Evolutionary conservation across 1,284 basidiomycete species (phyloP).

Genomic region (Puccinia triticina): DNA sequence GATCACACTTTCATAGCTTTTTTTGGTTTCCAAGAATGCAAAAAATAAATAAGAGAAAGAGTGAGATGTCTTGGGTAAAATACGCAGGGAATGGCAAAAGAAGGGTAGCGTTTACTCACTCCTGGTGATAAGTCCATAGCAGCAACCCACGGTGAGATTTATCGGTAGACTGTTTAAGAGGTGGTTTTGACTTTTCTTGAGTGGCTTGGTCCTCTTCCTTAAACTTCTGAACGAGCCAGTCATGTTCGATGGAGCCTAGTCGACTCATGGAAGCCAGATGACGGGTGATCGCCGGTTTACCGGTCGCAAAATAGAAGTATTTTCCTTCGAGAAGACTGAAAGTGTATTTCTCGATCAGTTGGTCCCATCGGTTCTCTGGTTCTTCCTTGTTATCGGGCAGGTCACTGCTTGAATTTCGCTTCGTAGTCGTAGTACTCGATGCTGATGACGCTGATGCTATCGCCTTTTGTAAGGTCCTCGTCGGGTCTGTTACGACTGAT

Average conservation of each 20-base stretch:
- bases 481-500: conserved; percentile 11
- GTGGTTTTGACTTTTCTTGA: not conserved
- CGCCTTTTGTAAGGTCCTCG: not conserved
- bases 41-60: too few relatives aligned
- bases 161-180: not conserved
- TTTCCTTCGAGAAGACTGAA: conserved; percentile 7
- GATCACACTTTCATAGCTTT: conserved; percentile 42
- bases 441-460: not conserved
- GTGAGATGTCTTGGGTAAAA: not conserved
- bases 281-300: conserved; percentile 23
- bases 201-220: not conserved
- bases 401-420: not conserved
- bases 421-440: not conserved
- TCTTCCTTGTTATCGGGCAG: not conserved
- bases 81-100: not conserved
- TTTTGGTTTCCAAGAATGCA: too few relatives aligned
- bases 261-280: conserved; percentile 29
- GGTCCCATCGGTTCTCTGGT: not conserved
- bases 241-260: conserved; percentile 28
- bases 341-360: conserved; percentile 31
- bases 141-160: conserved; percentile 29
- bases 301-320: conserved; percentile 32
- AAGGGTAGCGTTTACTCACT: not conserved
- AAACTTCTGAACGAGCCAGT: conserved; percentile 27
- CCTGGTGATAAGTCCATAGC: conserved; percentile 32